Base-by-base conservation (phyloP, 2,329 filamentous ascomycete species). In the Ophiognomonia clavigignenti-juglandacearum region DNA sequence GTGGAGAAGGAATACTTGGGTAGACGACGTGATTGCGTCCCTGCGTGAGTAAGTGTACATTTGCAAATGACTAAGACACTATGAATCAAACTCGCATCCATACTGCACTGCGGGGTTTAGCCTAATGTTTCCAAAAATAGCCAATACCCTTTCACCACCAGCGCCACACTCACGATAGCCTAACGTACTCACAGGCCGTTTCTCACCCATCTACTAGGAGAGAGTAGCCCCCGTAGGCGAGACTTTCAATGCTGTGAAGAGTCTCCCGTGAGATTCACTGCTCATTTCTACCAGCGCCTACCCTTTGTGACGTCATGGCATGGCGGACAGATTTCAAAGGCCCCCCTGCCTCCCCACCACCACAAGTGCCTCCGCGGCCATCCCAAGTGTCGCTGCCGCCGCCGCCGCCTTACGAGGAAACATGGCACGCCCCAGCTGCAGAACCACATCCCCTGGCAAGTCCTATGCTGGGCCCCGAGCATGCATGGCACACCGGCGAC, bases 401-500 rank as follows among this genome's bases (percentile, higher is more conserved):
- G 18, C 48, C 48, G 36, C 48, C 48, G 39, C 29, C 48, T 4
- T 51, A 42, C 31, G 40, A 16, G 19, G 27, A 43, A 29, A 32
- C 44, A 34, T 51, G 45, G 36, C 48, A 44, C 9, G 37, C 45
- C 41, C 36, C 48, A 13, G 38, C 20, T 13, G n/a, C n/a, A n/a
- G n/a, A n/a, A n/a, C n/a, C n/a, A n/a, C n/a, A n/a, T n/a, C 32
- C 19, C 34, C 18, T 14, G 3, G 20, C 16, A 18, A 19, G 31
- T 4, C 32, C n/a, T 6, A 37, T 38, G 39, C 46, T 50, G 4
- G 44, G 37, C 10, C 43, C 50, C 11, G 32, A 47, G 39, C 31
- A 51, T 31, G 41, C 46, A 9, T 56, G 54, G 56, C 44, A 52
- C 13, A 50, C 47, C 2, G 34, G 14, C 14, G 75, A 78, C 42